A percentile compares a stretch with the other conserved stretches of the same genome.
phyloP scores from a whole-genome alignment of 345 rosid genomes.

The Cardamine resedifolia region DNA sequence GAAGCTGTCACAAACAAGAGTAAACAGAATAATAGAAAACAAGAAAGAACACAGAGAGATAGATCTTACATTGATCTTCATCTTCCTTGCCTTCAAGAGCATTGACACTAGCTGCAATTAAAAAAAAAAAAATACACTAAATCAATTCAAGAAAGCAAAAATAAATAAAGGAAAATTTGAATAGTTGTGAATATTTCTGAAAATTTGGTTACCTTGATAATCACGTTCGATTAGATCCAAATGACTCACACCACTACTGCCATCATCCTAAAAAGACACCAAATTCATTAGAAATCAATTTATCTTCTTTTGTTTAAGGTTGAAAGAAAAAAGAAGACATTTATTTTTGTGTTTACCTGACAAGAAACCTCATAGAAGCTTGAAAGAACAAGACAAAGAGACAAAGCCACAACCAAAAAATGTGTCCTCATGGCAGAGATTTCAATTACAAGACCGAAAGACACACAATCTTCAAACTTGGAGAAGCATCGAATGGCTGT shows the following conservation, averaged over 20 bases:
- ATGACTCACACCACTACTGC: conserved; percentile 16
- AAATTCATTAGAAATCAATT: neutral
- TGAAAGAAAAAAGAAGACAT: neutral
- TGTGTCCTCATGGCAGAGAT: conserved; percentile 19
- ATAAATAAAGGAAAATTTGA: neutral
- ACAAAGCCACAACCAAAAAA: conserved; percentile 16
- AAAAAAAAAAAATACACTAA: neutral
- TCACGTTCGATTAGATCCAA: conserved; percentile 38
- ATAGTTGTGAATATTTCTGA: neutral
- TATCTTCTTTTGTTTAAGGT: neutral
- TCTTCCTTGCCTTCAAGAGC: conserved; percentile 15
- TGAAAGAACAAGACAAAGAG: conserved; percentile 33
- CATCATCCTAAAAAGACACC: conserved; percentile 27
- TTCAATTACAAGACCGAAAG: neutral
- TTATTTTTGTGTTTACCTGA: conserved; percentile 29
- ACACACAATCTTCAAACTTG: conserved; percentile 11
- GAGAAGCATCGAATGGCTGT: conserved; percentile 1
- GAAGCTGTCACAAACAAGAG: neutral
- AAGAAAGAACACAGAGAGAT: neutral
- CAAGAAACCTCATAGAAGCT: conserved; percentile 32
- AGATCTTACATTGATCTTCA: conserved; percentile 30
- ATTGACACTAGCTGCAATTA: conserved; percentile 23
- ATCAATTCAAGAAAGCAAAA: neutral
- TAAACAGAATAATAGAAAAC: neutral
- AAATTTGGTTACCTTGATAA: conserved; percentile 20